Base-by-base conservation (phyloP, 768 basidiomycete species). In the Boletus reticuloceps region DNA sequence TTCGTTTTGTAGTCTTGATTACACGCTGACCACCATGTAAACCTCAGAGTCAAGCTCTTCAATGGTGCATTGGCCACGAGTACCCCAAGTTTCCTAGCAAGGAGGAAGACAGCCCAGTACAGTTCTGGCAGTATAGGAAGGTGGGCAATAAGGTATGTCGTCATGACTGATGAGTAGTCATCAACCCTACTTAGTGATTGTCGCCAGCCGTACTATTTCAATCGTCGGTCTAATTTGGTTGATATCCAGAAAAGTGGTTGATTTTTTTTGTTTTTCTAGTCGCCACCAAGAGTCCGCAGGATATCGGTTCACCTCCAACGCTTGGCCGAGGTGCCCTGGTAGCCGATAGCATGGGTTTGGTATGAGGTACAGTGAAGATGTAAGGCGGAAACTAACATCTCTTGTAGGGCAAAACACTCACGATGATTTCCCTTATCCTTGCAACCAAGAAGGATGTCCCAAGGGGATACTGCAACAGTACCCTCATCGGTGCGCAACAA, bases 331-430 rank as follows among this genome's bases (percentile, higher is more conserved):
- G 94, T n/a, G 94, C 91, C 3, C 74, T 96, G 47, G 84, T 89
- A 53, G 94, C 88, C 1, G 94, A 96, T 71, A 89, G 90, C 39
- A 97, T 97, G 94, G 94, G 85, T 51, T 62, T 82, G 53, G 82
- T 83, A 63, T 48, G 60, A 52, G 14, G 36, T 25, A 7, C 2
- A 7, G 22, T 22, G 20, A 12, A 37, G 16, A 34, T 7, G 16
- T 29, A 51, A 44, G 20, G 37, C 37, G 22, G 46, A 29, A 40
- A 42, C 22, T 64, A 43, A 62, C 17, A 27, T 55, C 1, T n/a
- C 55, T 44, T 40, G 8, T 56, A 88, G 86, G 94, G 94, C 0
- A 97, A 96, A 77, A 97, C 95, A 0, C 75, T 97, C 40, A 93
- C 91, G 0, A 92, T 94, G 82, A 74, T 97, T 39, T 79, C 92